phyloP scores from a whole-genome alignment of 78 protist genomes.

The Monosiga brevicollis region DNA sequence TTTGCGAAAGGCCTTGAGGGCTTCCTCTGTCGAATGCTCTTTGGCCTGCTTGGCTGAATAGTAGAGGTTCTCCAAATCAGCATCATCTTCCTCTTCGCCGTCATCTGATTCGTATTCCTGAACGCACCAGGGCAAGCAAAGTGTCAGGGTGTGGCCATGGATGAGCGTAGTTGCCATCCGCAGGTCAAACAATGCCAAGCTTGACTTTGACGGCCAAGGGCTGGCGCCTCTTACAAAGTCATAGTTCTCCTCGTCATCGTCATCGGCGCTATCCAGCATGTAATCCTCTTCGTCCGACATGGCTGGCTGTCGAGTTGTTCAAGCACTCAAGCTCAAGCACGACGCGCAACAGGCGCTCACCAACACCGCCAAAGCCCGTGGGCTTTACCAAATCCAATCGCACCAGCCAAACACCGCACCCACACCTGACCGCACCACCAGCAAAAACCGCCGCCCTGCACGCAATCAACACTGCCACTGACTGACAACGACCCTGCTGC shows the following conservation, averaged over 20 bases:
- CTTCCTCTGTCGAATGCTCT: neutral
- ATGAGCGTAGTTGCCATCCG: too few relatives aligned
- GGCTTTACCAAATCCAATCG: too few relatives aligned
- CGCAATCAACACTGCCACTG: neutral
- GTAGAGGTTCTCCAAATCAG: constrained; percentile 10
- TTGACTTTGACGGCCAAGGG: neutral
- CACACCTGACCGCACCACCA: neutral
- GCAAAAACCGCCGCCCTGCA: neutral
- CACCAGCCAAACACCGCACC: too few relatives aligned
- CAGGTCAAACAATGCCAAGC: neutral
- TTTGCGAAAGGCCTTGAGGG: constrained; percentile 3
- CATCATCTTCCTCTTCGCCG: constrained; percentile 15
- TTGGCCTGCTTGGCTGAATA: constrained; percentile 8
- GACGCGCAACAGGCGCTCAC: neutral
- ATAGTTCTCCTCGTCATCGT: neutral
- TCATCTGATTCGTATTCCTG: constrained; percentile 8
- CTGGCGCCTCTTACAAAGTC: neutral
- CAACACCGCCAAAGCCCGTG: neutral
- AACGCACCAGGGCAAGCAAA: constrained; percentile 7
- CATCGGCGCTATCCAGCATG: constrained; percentile 4
- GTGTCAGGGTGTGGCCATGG: too few relatives aligned
- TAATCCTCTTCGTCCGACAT: constrained; percentile 10
- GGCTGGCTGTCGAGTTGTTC: neutral
- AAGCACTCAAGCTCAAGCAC: neutral
- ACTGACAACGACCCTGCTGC: neutral